phyloP scores from a whole-genome alignment of 352 stramenopile species.

The Bremia lactucae region DNA sequence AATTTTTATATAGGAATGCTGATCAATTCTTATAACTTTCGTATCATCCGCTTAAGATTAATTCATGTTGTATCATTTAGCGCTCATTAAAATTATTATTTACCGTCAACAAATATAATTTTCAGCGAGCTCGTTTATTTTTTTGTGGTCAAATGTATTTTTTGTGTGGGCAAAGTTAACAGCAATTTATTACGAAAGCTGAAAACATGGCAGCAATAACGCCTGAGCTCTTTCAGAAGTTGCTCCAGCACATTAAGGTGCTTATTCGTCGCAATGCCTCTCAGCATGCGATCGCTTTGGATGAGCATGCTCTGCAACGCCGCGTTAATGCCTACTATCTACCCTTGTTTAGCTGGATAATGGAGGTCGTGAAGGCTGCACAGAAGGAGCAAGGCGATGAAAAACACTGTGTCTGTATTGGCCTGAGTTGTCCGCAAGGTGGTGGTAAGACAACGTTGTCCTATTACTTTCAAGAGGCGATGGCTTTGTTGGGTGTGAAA shows the following conservation, averaged over 20 bases:
- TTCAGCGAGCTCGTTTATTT: too few relatives aligned
- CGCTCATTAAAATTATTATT: too few relatives aligned
- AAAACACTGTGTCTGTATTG: conserved; percentile 53
- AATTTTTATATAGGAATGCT: too few relatives aligned
- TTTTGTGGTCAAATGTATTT: too few relatives aligned
- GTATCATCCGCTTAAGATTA: too few relatives aligned
- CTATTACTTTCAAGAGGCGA: conserved; percentile 52
- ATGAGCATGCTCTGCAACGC: conserved; percentile 30
- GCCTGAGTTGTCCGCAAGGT: conserved; percentile 75
- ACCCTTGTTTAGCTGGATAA: conserved; percentile 65
- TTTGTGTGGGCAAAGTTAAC: too few relatives aligned
- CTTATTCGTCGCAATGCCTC: conserved; percentile 37
- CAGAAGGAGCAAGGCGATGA: conserved; percentile 13
- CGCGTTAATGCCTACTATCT: conserved; percentile 68
- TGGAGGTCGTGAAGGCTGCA: conserved; percentile 33
- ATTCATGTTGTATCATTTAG: too few relatives aligned
- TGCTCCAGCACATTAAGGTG: conserved; percentile 43
- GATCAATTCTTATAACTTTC: too few relatives aligned
- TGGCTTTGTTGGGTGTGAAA: conserved; percentile 37
- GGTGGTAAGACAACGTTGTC: conserved; percentile 79
- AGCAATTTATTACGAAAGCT: too few relatives aligned
- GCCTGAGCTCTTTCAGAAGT: too few relatives aligned
- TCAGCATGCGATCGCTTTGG: conserved; percentile 14
- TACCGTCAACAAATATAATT: too few relatives aligned
- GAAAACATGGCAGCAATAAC: too few relatives aligned